These are phyloP conservation scores for Phytophthora melonis DNA, from an alignment of 352 stramenopile genomes.

Conservation along the genomic window DNA sequence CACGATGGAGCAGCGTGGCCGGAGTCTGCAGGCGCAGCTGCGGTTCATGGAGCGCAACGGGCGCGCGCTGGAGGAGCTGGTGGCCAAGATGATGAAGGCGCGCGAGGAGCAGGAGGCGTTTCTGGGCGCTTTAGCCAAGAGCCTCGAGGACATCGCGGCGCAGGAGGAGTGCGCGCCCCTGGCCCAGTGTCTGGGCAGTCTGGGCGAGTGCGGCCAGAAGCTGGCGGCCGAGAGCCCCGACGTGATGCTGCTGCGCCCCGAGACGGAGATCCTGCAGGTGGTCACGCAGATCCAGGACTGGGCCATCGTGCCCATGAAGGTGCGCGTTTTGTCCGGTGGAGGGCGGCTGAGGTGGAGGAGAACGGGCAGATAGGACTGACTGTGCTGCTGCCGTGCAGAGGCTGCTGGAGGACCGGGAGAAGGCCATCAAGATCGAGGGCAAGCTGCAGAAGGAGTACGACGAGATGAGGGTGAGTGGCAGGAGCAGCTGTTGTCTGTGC, in stretches of 20 bases:
- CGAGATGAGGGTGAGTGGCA: constrained; percentile 53
- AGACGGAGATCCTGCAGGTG: constrained; percentile 74
- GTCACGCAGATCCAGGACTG: constrained; percentile 86
- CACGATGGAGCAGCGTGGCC: constrained; percentile 57
- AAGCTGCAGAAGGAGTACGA: constrained; percentile 87
- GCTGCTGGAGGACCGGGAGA: constrained; percentile 85
- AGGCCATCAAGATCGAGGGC: constrained; percentile 77
- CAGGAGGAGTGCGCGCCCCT: constrained; percentile 63
- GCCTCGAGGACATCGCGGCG: constrained; percentile 69
- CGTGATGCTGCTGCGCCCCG: constrained; percentile 75
- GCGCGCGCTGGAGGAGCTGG: constrained; percentile 75
- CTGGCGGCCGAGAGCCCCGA: constrained; percentile 79
- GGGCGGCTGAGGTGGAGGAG: not conserved
- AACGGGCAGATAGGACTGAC: not conserved
- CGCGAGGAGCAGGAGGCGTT: constrained; percentile 79
- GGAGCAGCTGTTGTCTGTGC: not conserved
- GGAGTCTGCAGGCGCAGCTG: constrained; percentile 62
- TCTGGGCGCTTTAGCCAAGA: constrained; percentile 57
- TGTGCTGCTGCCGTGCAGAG: constrained; percentile 37
- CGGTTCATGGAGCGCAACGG: constrained; percentile 88
- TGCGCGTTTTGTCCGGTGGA: constrained; percentile 16
- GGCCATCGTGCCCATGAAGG: constrained; percentile 85
- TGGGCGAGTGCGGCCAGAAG: constrained; percentile 60
- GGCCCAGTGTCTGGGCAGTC: constrained; percentile 54
- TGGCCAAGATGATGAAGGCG: constrained; percentile 70